Evolutionary conservation across 306 rosid genomes (phyloP).

Genomic region (Cucumis cinereus): DNA sequence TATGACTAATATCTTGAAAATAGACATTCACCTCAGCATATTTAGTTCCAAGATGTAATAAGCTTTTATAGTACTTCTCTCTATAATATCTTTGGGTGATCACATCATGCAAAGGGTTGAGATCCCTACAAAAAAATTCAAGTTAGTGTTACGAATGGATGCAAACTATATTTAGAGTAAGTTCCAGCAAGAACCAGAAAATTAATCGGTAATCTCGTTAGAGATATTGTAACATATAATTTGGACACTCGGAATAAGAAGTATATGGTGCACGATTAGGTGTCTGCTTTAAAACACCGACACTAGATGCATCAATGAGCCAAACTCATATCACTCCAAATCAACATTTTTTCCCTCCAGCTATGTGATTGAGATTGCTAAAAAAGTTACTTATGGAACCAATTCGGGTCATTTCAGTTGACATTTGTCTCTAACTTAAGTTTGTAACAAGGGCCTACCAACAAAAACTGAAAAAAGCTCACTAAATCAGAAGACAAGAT

Average conservation of each 20-base stretch:
- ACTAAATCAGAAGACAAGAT: not conserved
- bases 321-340: not conserved
- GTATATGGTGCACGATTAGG: not conserved
- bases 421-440: not conserved
- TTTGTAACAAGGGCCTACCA: not conserved
- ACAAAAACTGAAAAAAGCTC: not conserved
- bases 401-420: not conserved
- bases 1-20: not conserved
- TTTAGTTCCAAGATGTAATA: constrained; percentile 63
- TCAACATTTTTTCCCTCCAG: not conserved
- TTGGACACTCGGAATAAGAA: not conserved
- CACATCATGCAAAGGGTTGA: constrained; percentile 80
- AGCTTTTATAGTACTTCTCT: constrained; percentile 64
- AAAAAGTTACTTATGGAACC: not conserved
- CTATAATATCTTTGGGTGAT: constrained; percentile 41
- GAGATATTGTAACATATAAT: not conserved
- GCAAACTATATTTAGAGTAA: not conserved
- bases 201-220: not conserved
- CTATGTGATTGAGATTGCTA: not conserved
- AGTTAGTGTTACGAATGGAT: not conserved
- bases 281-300: not conserved
- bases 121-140: constrained; percentile 47
- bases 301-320: not conserved
- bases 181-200: not conserved
- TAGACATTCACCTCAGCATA: constrained; percentile 51